These are phyloP conservation scores for Phytophthora aleatoria DNA, from an alignment of 352 stramenopile genomes.

Conservation along the genomic window DNA sequence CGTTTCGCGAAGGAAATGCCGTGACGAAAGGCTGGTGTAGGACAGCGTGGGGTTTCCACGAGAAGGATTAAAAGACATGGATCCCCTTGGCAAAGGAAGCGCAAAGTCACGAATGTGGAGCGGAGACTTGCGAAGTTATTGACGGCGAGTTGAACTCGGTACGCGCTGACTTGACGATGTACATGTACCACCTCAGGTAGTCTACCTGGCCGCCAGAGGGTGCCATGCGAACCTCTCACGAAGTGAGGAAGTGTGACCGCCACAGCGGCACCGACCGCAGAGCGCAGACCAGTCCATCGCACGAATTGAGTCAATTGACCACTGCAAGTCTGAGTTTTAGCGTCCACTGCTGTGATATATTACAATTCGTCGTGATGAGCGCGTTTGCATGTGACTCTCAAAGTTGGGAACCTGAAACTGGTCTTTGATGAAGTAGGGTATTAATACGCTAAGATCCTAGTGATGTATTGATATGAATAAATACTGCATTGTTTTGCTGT, in stretches of 20 bases:
- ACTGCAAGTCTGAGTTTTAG: too few relatives aligned
- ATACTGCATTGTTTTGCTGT: background rate
- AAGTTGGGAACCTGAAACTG: too few relatives aligned
- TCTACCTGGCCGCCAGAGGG: background rate
- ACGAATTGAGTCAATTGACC: too few relatives aligned
- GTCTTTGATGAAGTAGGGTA: too few relatives aligned
- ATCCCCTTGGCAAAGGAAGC: background rate
- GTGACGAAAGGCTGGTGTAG: background rate
- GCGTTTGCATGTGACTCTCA: too few relatives aligned
- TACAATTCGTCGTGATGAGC: too few relatives aligned
- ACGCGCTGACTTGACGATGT: background rate
- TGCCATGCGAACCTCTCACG: background rate
- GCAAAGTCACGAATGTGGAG: background rate
- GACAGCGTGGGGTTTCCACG: background rate
- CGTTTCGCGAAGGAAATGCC: background rate
- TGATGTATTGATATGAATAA: background rate
- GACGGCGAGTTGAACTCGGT: background rate
- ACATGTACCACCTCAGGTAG: too few relatives aligned
- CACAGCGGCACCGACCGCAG: too few relatives aligned
- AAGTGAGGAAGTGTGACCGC: background rate
- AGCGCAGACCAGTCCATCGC: too few relatives aligned
- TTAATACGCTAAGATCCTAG: too few relatives aligned
- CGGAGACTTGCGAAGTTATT: background rate
- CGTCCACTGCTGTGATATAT: too few relatives aligned
- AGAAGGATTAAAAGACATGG: background rate